phyloP scores from a whole-genome alignment of 2,329 filamentous ascomycete species.

The Myriangium duriaei region DNA sequence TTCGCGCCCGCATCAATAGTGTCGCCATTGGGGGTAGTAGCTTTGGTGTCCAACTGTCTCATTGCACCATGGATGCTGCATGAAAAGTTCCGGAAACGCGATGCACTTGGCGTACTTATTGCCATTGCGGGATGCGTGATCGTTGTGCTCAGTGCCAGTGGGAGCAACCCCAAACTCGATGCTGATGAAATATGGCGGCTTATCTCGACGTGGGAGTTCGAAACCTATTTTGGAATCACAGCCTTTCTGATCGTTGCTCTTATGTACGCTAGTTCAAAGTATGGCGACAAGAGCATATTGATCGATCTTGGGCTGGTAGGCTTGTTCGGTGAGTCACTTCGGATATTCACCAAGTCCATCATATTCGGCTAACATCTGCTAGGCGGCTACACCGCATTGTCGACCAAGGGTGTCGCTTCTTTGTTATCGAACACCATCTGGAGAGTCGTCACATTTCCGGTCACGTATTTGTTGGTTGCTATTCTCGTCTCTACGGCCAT shows the following conservation, averaged over 20 bases:
- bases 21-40: slow-evolving; percentile 91
- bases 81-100: slow-evolving; percentile 71
- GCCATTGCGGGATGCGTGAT: slow-evolving; percentile 80
- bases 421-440: slow-evolving; percentile 85
- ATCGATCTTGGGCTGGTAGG: slow-evolving; percentile 90
- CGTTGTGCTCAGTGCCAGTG: slow-evolving; percentile 82
- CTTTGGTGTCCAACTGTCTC: slow-evolving; percentile 88
- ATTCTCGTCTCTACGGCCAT: slow-evolving; percentile 74
- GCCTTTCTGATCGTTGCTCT: slow-evolving; percentile 58
- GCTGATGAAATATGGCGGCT: slow-evolving; percentile 82
- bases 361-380: slow-evolving; percentile 2
- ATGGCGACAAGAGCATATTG: slow-evolving; percentile 75
- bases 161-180: slow-evolving; percentile 79
- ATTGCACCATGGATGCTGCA: slow-evolving; percentile 92
- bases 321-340: slow-evolving; percentile 64
- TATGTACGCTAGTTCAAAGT: slow-evolving; percentile 70
- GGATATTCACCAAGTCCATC: not conserved
- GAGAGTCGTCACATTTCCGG: slow-evolving; percentile 77
- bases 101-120: slow-evolving; percentile 78
- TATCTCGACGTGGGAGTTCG: slow-evolving; percentile 79
- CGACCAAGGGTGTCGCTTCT: slow-evolving; percentile 92
- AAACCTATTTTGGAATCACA: slow-evolving; percentile 76
- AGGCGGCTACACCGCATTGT: slow-evolving; percentile 93
- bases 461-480: slow-evolving; percentile 75
- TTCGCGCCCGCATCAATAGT: slow-evolving; percentile 97